These are phyloP conservation scores for Rehmannia glutinosa DNA, from an alignment of 257 asterid genomes.

Conservation along the genomic window DNA sequence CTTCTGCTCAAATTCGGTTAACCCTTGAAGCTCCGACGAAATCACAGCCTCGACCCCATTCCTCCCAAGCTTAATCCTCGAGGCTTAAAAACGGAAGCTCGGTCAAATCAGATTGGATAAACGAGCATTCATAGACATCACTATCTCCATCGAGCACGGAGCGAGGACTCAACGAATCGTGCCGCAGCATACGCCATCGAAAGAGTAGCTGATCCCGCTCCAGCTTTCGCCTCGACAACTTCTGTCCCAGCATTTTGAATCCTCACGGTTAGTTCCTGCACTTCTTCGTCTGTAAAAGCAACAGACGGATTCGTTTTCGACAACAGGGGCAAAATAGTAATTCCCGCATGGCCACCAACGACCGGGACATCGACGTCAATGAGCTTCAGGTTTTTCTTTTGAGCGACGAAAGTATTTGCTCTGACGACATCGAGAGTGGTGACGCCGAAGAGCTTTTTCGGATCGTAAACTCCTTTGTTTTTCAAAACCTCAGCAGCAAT, in stretches of 20 bases:
- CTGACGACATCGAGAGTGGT: conserved; percentile 84
- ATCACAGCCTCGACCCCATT: conserved; percentile 77
- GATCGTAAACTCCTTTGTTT: conserved; percentile 67
- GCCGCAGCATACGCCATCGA: conserved; percentile 97
- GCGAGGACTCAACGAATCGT: conserved; percentile 80
- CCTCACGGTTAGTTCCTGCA: conserved; percentile 59
- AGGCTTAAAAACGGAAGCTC: conserved; percentile 89
- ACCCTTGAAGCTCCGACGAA: conserved; percentile 62
- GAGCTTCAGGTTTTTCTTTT: conserved; percentile 70
- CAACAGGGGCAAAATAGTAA: conserved; percentile 71
- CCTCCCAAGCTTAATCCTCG: conserved; percentile 75
- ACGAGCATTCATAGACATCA: conserved; percentile 77
- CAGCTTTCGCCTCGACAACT: conserved; percentile 93
- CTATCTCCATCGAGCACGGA: conserved; percentile 81
- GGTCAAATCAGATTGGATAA: conserved; percentile 55
- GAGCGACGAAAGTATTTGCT: conserved; percentile 76
- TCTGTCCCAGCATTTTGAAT: conserved; percentile 91
- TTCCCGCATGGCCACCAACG: conserved; percentile 82
- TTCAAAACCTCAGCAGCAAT: conserved; percentile 85
- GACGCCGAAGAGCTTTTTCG: conserved; percentile 80
- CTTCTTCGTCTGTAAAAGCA: conserved; percentile 58
- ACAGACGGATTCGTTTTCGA: conserved; percentile 71
- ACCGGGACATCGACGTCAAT: conserved; percentile 86
- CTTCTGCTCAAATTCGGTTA: conserved; percentile 69
- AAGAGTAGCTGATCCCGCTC: conserved; percentile 91